Evolutionary conservation across 2,329 filamentous ascomycete species (phyloP).

Genomic region (Verticillium nonalfalfae): DNA sequence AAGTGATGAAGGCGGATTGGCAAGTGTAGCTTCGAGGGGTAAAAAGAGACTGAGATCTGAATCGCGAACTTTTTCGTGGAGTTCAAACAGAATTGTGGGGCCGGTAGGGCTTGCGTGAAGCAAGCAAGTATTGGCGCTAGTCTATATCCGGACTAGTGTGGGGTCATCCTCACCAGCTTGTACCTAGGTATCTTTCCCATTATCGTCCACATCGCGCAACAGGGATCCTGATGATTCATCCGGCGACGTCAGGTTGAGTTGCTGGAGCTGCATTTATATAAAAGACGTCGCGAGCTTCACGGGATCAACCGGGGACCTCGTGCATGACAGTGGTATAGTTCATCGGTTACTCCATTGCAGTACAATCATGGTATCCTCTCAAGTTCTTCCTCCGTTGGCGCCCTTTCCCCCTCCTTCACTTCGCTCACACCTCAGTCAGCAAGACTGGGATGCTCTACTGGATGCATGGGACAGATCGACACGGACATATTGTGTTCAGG

Average conservation of each 20-base stretch:
- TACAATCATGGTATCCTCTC: constrained; percentile 28
- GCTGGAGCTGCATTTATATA: neutral
- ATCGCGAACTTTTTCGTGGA: constrained; percentile 14
- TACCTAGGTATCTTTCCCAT: neutral
- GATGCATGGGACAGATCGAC: constrained; percentile 69
- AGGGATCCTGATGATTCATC: constrained; percentile 28
- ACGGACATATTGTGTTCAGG: constrained; percentile 55
- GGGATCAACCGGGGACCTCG: neutral
- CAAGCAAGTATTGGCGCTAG: no score
- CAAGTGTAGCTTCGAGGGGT: neutral
- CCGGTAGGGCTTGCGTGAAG: constrained; percentile 11
- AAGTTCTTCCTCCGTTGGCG: constrained; percentile 61
- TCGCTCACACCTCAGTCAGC: constrained; percentile 56
- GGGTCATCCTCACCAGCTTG: neutral
- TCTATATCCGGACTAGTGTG: neutral
- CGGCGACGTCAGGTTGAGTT: constrained; percentile 19
- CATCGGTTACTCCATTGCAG: neutral
- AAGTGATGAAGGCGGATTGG: constrained; percentile 63
- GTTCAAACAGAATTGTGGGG: neutral
- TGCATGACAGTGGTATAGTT: neutral
- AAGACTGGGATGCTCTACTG: constrained; percentile 73
- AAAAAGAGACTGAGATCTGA: neutral
- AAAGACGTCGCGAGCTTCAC: neutral
- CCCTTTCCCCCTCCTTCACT: constrained; percentile 67
- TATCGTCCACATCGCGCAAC: neutral